Base-by-base conservation (phyloP, 257 asterid species). In the Jaltomata sinuosa region DNA sequence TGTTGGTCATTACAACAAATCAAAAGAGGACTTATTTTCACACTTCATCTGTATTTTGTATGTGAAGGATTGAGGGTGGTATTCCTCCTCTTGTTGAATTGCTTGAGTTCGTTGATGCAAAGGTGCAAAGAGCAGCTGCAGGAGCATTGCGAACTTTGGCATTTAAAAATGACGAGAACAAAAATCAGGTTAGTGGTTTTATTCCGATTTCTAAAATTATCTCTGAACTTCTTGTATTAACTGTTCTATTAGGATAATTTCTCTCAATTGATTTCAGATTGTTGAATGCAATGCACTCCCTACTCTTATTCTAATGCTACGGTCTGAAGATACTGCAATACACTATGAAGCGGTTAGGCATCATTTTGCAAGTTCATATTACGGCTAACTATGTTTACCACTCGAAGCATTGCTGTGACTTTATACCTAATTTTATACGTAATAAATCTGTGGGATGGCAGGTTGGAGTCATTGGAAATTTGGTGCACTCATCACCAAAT, bases 51-150 rank as follows among this genome's bases (percentile, higher is more conserved):
- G 38, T 69, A 22, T 74, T 74, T 77, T 77, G 62, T 47, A 27
- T 40, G 34, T 83, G 81, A 83, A 97, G 99, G 94, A 85, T 94
- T 84, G 99, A 94, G 85, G 99, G 95, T 65, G 99, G 99, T 61
- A 91, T 97, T 52, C 99, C 99, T 82, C 99, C 99, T 71, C 98
- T 97, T 69, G 99, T 97, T 83, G 99, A 97, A 82, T 88, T 97
- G 93, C 99, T 97, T 36, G 94, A 88, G 83, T 97, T 94, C 62
- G 84, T 90, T 78, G 99, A 95, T 87, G 83, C 99, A 36, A 97
- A 95, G 94, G 99, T 97, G 88, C 99, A 97, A 89, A 91, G 99
- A 90, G 98, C 99, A 85, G 99, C 97, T 18, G 99, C 99, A 22
- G 99, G 99, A 85, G 98, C 99, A 69, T 88, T 97, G 76, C 91